phyloP scores from a whole-genome alignment of 805 yeast species.

The Wickerhamiella sorbophila region DNA sequence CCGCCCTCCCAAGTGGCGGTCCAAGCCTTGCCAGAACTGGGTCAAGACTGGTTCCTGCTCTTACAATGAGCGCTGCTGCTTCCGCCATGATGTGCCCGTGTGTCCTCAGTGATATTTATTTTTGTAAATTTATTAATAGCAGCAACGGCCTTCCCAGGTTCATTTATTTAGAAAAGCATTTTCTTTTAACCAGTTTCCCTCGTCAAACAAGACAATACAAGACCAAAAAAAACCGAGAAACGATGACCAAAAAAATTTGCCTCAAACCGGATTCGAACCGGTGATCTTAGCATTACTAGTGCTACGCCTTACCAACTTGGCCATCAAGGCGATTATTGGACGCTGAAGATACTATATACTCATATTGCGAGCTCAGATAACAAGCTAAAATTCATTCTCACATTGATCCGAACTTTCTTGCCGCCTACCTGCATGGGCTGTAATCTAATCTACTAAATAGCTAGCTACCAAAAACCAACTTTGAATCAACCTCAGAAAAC shows the following conservation, averaged over 20 bases:
- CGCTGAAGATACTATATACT: background rate
- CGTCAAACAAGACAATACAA: background rate
- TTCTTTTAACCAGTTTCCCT: background rate
- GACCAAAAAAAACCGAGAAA: background rate
- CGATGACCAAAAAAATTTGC: conserved; percentile 1
- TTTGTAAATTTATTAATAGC: conserved; percentile 2
- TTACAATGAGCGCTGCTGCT: conserved; percentile 84
- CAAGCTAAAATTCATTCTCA: no score
- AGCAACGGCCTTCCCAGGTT: background rate
- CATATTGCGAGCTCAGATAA: no score
- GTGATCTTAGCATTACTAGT: conserved; percentile 9
- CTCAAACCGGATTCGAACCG: conserved; percentile 9
- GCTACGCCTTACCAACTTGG: conserved; percentile 10
- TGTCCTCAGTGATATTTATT: conserved; percentile 6
- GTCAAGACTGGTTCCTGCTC: conserved; percentile 65
- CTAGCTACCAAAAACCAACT: no score
- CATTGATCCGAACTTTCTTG: no score
- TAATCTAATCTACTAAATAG: no score
- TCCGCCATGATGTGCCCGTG: conserved; percentile 43
- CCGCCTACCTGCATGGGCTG: no score
- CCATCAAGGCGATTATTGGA: conserved; percentile 4
- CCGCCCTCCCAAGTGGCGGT: conserved; percentile 73
- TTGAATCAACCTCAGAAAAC: conserved; percentile 18
- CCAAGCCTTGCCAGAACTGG: conserved; percentile 88
- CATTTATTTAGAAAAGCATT: background rate